Base-by-base conservation (phyloP, 2,329 filamentous ascomycete genomes). In the Fusarium longipes region DNA sequence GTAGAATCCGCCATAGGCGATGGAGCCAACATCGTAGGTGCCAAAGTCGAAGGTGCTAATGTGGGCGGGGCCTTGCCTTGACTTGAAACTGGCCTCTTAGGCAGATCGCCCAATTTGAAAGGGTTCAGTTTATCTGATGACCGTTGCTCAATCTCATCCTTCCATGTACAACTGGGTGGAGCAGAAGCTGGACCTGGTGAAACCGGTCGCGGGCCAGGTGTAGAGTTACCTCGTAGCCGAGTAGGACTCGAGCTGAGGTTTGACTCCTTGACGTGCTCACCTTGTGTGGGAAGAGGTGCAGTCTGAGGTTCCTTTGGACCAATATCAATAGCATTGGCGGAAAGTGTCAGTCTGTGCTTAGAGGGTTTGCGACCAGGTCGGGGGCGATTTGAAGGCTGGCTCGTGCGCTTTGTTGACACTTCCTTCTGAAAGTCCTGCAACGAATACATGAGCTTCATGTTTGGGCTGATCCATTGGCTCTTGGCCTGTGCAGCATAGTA, bases 401-500 rank as follows among this genome's bases (percentile, higher is more conserved):
- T 77, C 2, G 79, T 63, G 67, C 80, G 84, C 76, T 82, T 86
- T 73, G 82, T 84, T 2, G 83, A 78, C 5, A 90, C 76, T 47
- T 89, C 82, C 73, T 90, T 90, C 70, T 90, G 88, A 75, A 94
- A 95, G 73, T 95, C 92, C 76, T 94, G 92, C 45, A 96, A 81
- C 70, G 93, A 93, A 83, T 96, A 96, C 84, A 96, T 93, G 69
- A 96, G 83, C 70, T 92, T 92, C 93, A 96, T 96, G 77, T 96
- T 96, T 0, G 92, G 92, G 59, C 92, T 93, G 71, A 96, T 95
- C 92, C 93, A 96, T 74, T 86, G 88, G 77, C 92, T 96, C 79
- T 91, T 91, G 53, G 87, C 85, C 78, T 96, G 93, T 4, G 93
- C 92, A 4, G 89, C 86, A 75, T 93, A 89, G 75, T 96, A 96